phyloP scores from a whole-genome alignment of 2,329 filamentous ascomycete species.

The Apiospora malaysiana region DNA sequence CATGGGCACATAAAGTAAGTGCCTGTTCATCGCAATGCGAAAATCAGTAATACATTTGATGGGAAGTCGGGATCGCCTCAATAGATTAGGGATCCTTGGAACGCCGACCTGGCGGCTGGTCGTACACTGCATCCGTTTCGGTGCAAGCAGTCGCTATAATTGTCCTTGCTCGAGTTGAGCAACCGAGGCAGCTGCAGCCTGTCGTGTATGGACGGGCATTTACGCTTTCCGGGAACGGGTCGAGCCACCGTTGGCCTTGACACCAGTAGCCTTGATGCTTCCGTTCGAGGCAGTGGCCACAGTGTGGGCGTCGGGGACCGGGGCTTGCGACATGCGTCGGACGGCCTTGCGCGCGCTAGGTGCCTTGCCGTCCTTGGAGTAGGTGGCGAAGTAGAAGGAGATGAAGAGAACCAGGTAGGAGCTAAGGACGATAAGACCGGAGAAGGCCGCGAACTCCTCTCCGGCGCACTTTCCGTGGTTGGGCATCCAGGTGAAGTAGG shows the following conservation, averaged over 20 bases:
- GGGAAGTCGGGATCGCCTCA: slow-evolving; percentile 5
- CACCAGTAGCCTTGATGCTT: slow-evolving; percentile 59
- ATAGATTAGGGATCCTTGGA: neutral
- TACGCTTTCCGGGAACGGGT: slow-evolving; percentile 76
- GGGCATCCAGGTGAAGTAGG: slow-evolving; percentile 86
- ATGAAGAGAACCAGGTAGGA: slow-evolving; percentile 99
- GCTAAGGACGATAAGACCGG: slow-evolving; percentile 89
- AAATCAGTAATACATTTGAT: slow-evolving; percentile 39
- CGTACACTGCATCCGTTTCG: slow-evolving; percentile 1
- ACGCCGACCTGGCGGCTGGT: neutral
- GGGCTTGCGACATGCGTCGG: slow-evolving; percentile 68
- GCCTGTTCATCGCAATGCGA: slow-evolving; percentile 34
- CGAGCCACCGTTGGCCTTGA: slow-evolving; percentile 63
- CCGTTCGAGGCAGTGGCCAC: slow-evolving; percentile 67
- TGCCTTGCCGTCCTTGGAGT: slow-evolving; percentile 84
- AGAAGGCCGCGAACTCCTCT: slow-evolving; percentile 94
- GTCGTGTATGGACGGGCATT: slow-evolving; percentile 26
- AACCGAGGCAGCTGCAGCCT: slow-evolving; percentile 22
- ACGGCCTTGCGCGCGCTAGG: slow-evolving; percentile 80
- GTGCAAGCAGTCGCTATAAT: neutral
- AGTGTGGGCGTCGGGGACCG: slow-evolving; percentile 82
- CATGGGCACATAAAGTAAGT: slow-evolving; percentile 22
- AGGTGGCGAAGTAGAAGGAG: slow-evolving; percentile 97
- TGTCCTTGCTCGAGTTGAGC: neutral
- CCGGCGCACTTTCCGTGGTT: slow-evolving; percentile 87